These are phyloP conservation scores for Daldinia sp. DNA, from an alignment of 2,329 filamentous ascomycete species.

Conservation along the genomic window DNA sequence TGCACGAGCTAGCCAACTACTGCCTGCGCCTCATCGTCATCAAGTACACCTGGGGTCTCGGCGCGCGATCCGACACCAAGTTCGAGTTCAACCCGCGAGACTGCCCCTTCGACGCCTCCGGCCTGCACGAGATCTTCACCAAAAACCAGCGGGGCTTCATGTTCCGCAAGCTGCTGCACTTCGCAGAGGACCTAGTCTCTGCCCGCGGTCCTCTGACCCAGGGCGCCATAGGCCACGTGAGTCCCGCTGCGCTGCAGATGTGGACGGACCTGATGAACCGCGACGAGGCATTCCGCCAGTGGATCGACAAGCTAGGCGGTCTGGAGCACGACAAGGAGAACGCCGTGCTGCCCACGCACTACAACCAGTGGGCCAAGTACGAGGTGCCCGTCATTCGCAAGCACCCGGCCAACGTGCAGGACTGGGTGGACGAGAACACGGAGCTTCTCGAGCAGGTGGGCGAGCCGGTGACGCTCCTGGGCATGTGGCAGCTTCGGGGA, in stretches of 20 bases:
- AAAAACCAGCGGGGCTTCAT: not conserved
- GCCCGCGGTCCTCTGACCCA: not conserved
- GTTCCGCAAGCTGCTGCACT: not conserved
- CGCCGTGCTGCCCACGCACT: slow-evolving; percentile 14
- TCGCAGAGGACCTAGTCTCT: slow-evolving; percentile 10
- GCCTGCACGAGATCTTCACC: slow-evolving; percentile 6
- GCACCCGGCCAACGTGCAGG: not conserved
- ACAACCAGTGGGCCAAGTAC: slow-evolving; percentile 20
- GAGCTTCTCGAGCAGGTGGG: not conserved
- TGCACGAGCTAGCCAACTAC: slow-evolving; percentile 32
- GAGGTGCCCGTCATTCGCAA: not conserved
- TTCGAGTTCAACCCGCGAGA: not conserved
- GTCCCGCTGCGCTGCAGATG: not conserved
- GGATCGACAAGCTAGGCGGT: slow-evolving; percentile 9
- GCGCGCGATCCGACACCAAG: not conserved
- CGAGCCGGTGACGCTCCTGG: not conserved
- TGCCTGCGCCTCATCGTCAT: slow-evolving; percentile 27
- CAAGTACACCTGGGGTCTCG: slow-evolving; percentile 27
- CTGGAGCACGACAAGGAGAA: slow-evolving; percentile 1
- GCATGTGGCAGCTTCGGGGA: not conserved
- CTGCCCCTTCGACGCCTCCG: slow-evolving; percentile 12
- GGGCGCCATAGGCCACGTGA: not conserved
- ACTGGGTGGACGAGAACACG: slow-evolving; percentile 3
- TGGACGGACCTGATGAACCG: not conserved
- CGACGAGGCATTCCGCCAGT: slow-evolving; percentile 10